These are phyloP conservation scores for Sclerotinia minor DNA, from an alignment of 2,329 filamentous ascomycete species.

Conservation along the genomic window DNA sequence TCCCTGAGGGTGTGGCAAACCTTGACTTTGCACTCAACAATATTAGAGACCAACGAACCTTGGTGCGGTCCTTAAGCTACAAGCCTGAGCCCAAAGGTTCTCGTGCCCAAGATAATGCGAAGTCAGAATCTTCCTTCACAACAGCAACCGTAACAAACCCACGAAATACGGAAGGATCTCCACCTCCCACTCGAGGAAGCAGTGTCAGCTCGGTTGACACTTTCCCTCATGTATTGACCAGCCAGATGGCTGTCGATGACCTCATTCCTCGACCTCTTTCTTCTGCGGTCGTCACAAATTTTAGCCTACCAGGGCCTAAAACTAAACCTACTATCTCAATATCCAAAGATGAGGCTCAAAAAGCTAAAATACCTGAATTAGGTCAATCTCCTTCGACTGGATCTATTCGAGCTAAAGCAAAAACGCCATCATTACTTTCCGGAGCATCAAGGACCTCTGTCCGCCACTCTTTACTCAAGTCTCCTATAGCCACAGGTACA, in stretches of 20 bases:
- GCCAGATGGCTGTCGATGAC: conserved; percentile 29
- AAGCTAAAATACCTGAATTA: neutral
- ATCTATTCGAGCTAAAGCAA: conserved; percentile 25
- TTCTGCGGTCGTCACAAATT: conserved; percentile 37
- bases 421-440: conserved; percentile 35
- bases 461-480: conserved; percentile 37
- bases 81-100: neutral
- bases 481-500: conserved; percentile 29
- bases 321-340: neutral
- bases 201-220: conserved; percentile 33
- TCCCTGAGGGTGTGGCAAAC: neutral
- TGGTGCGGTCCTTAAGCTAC: neutral
- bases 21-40: conserved; percentile 10
- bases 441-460: conserved; percentile 33
- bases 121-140: conserved; percentile 22
- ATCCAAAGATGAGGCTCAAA: neutral
- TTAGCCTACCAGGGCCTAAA: conserved; percentile 37
- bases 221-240: conserved; percentile 34
- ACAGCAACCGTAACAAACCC: conserved; percentile 20
- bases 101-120: conserved; percentile 7
- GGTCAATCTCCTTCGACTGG: conserved; percentile 2
- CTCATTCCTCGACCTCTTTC: conserved; percentile 25
- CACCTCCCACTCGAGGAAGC: conserved; percentile 26
- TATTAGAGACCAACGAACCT: neutral
- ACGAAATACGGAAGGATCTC: conserved; percentile 22